A percentile compares a stretch with the other conserved stretches of the same genome.
These are phyloP conservation scores for Sarocladium brachiariae DNA, from an alignment of 2,329 filamentous ascomycete species.

Conservation along the genomic window DNA sequence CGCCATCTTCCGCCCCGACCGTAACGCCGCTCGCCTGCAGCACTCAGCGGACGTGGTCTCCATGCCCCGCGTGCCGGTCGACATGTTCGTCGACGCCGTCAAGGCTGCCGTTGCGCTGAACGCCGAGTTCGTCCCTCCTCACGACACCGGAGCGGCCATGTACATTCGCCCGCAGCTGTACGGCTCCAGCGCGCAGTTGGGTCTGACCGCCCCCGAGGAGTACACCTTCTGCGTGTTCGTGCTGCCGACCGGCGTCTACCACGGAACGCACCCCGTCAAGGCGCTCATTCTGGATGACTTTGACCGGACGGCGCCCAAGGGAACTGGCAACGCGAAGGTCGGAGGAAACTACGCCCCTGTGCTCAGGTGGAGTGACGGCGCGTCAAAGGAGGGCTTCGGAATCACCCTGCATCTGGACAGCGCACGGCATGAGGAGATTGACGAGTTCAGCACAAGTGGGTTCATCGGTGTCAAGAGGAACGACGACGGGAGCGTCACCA, in stretches of 20 bases:
- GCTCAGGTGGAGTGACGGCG: conserved; percentile 77
- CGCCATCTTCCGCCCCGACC: conserved; percentile 79
- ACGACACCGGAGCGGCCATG: conserved; percentile 82
- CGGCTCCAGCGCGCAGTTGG: conserved; percentile 80
- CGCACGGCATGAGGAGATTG: conserved; percentile 73
- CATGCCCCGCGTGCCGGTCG: conserved; percentile 71
- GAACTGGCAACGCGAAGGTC: conserved; percentile 86
- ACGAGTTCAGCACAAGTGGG: conserved; percentile 92
- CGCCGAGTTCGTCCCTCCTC: conserved; percentile 84
- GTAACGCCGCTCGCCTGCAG: conserved; percentile 79
- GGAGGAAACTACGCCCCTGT: conserved; percentile 96
- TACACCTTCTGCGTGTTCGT: conserved; percentile 90
- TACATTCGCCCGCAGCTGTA: conserved; percentile 88
- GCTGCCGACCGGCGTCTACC: conserved; percentile 88
- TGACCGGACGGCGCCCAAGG: conserved; percentile 85
- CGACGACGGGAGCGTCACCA: conserved; percentile 52
- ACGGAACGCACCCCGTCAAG: conserved; percentile 81
- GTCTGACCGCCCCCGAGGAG: conserved; percentile 79
- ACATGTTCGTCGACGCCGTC: conserved; percentile 69
- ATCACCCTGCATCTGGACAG: conserved; percentile 94
- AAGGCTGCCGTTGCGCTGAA: conserved; percentile 80
- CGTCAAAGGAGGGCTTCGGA: conserved; percentile 72
- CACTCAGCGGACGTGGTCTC: conserved; percentile 78
- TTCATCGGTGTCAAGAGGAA: conserved; percentile 72
- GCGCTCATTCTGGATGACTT: conserved; percentile 88